A percentile compares a stretch with the other conserved stretches of the same genome.
phyloP scores from a whole-genome alignment of 2,329 filamentous ascomycete genomes.

The Paraconiothyrium brasiliense region DNA sequence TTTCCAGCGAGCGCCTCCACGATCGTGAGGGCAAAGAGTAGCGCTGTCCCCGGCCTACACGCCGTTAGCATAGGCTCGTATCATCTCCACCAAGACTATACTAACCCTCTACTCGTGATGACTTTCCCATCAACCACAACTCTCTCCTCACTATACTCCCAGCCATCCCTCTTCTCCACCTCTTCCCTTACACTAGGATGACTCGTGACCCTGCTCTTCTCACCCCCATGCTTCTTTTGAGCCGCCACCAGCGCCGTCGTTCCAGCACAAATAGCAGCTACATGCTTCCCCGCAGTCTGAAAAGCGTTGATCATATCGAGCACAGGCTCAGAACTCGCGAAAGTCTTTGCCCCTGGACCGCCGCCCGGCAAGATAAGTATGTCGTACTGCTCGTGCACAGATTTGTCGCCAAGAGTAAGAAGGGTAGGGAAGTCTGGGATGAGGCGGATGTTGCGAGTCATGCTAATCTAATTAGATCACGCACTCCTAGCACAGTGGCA shows the following conservation, averaged over 20 bases:
- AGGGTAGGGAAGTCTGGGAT: slow-evolving; percentile 44
- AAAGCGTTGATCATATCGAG: slow-evolving; percentile 44
- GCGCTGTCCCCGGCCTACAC: slow-evolving; percentile 49
- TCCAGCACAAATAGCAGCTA: slow-evolving; percentile 50
- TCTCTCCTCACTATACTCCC: slow-evolving; percentile 49
- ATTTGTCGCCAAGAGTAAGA: slow-evolving; percentile 22
- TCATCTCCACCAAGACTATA: slow-evolving; percentile 5
- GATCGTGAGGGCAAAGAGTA: slow-evolving; percentile 51
- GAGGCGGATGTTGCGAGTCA: slow-evolving; percentile 50
- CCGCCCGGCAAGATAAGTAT: slow-evolving; percentile 52
- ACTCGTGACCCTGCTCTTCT: slow-evolving; percentile 44
- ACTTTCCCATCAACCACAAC: slow-evolving; percentile 48
- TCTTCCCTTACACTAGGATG: slow-evolving; percentile 51
- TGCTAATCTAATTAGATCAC: slow-evolving; percentile 27
- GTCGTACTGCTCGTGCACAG: slow-evolving; percentile 36
- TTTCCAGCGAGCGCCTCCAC: slow-evolving; percentile 50
- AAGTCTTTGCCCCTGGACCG: slow-evolving; percentile 49
- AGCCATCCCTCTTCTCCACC: slow-evolving; percentile 39
- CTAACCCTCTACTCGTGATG: slow-evolving; percentile 49
- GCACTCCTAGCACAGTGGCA: neutral
- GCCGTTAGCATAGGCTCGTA: slow-evolving; percentile 16
- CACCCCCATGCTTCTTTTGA: slow-evolving; percentile 26
- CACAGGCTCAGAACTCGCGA: slow-evolving; percentile 34
- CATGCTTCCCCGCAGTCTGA: slow-evolving; percentile 39
- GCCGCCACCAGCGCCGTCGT: slow-evolving; percentile 50